phyloP scores from a whole-genome alignment of 2,329 filamentous ascomycete species.

The Trichoderma citrinoviride region DNA sequence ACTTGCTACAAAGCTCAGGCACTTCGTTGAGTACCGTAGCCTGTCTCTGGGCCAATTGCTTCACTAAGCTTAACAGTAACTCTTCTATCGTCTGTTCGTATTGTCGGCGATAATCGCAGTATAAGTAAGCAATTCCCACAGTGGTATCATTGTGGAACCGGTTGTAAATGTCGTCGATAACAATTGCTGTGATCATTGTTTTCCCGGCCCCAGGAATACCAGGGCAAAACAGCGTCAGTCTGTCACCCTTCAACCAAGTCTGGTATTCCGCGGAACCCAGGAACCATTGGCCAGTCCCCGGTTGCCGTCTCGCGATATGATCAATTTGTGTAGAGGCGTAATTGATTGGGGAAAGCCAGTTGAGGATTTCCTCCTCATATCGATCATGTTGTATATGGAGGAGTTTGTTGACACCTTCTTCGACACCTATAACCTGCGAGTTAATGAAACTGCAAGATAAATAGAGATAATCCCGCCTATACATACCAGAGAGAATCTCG shows the following conservation, averaged over 20 bases:
- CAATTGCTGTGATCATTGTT: conserved; percentile 44
- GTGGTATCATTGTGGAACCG: too few species aligned
- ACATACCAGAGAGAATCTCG: conserved; percentile 13
- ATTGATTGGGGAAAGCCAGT: conserved; percentile 41
- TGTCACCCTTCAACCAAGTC: conserved; percentile 33
- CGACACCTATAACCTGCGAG: not conserved
- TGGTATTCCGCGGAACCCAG: conserved; percentile 38
- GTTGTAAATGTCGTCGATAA: conserved; percentile 28
- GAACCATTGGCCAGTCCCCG: conserved; percentile 47
- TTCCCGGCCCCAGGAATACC: conserved; percentile 50
- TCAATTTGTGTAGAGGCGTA: conserved; percentile 41
- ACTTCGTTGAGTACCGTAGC: not conserved
- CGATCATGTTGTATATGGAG: not conserved
- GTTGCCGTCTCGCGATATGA: conserved; percentile 35
- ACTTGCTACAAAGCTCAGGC: not conserved
- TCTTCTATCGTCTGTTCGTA: not conserved
- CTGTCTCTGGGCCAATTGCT: not conserved
- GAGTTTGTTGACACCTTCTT: not conserved
- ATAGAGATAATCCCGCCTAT: not conserved
- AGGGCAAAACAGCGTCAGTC: conserved; percentile 21
- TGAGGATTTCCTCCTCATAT: conserved; percentile 24
- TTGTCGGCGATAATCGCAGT: not conserved
- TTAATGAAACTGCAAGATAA: too few species aligned
- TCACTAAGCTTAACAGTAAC: not conserved
- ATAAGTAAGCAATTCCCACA: not conserved